phyloP scores from a whole-genome alignment of 2,329 filamentous ascomycete species.

The Xylaria sp. region DNA sequence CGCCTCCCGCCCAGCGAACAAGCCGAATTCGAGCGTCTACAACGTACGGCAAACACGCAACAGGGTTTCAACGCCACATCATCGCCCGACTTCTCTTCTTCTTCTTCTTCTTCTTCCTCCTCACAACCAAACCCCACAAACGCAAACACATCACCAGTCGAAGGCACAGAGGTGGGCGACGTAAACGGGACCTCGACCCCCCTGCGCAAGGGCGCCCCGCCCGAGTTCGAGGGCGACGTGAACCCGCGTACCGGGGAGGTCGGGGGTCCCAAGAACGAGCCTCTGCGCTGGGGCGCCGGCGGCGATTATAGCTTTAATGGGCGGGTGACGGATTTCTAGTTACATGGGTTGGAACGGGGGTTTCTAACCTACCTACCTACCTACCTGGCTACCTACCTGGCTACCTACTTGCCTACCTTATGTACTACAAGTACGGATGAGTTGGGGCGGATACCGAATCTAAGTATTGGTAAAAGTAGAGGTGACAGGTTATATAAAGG shows the following conservation, averaged over 20 bases:
- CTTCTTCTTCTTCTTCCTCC: conserved; percentile 6
- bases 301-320: conserved; percentile 96
- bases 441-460: not conserved
- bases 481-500: not conserved
- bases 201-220: conserved; percentile 72
- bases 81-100: conserved; percentile 37
- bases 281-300: conserved; percentile 80
- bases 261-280: conserved; percentile 97
- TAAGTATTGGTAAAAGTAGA: not conserved
- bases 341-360: no score
- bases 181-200: conserved; percentile 49
- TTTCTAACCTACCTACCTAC: no score
- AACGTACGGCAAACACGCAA: conserved; percentile 64
- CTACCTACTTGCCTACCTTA: not conserved
- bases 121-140: not conserved
- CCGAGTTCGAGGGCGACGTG: conserved; percentile 90
- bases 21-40: conserved; percentile 74
- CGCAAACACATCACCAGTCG: not conserved
- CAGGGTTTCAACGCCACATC: conserved; percentile 48
- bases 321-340: conserved; percentile 86
- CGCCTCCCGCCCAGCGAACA: conserved; percentile 76
- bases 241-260: conserved; percentile 97
- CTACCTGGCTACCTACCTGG: not conserved
- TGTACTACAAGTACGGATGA: no score
- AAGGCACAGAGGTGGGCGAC: no score